phyloP scores from a whole-genome alignment of 805 yeast species.

The Hanseniaspora lindneri region DNA sequence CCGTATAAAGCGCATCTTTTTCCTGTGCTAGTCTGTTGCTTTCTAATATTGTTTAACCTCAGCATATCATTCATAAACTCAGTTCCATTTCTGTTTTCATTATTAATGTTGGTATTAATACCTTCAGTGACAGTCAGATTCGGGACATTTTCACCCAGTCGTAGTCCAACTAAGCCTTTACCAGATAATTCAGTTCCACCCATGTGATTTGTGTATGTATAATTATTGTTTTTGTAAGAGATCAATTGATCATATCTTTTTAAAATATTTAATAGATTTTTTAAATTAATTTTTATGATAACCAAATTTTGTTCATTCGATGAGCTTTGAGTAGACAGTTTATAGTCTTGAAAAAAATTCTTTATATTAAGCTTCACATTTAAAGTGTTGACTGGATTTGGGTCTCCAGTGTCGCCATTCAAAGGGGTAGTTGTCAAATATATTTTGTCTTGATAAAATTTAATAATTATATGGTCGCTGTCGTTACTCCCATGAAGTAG shows the following conservation, averaged over 20 bases:
- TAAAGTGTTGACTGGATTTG: slow-evolving; percentile 5
- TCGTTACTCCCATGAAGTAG: not conserved
- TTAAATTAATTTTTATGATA: slow-evolving; percentile 6
- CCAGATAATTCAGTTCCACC: not conserved
- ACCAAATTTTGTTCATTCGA: slow-evolving; percentile 2
- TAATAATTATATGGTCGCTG: slow-evolving; percentile 10
- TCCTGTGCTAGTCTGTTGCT: not conserved
- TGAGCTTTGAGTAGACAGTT: slow-evolving; percentile 4
- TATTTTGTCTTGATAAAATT: slow-evolving; percentile 6
- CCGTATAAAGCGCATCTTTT: slow-evolving; percentile 3
- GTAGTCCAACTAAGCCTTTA: not conserved
- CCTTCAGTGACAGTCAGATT: not conserved
- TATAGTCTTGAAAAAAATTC: slow-evolving; percentile 8
- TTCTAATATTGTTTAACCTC: slow-evolving; percentile 1
- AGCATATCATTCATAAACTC: slow-evolving; percentile 14
- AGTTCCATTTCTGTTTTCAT: not conserved
- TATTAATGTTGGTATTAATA: not conserved
- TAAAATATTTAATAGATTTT: slow-evolving; percentile 6
- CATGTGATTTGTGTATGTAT: not conserved
- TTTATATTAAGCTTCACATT: slow-evolving; percentile 6
- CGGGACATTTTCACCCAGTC: not conserved
- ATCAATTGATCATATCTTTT: slow-evolving; percentile 13
- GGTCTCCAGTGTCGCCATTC: not conserved
- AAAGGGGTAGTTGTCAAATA: slow-evolving; percentile 4
- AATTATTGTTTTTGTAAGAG: not conserved